phyloP scores from a whole-genome alignment of 2,329 filamentous ascomycete species.

The Epichloe sibirici region DNA sequence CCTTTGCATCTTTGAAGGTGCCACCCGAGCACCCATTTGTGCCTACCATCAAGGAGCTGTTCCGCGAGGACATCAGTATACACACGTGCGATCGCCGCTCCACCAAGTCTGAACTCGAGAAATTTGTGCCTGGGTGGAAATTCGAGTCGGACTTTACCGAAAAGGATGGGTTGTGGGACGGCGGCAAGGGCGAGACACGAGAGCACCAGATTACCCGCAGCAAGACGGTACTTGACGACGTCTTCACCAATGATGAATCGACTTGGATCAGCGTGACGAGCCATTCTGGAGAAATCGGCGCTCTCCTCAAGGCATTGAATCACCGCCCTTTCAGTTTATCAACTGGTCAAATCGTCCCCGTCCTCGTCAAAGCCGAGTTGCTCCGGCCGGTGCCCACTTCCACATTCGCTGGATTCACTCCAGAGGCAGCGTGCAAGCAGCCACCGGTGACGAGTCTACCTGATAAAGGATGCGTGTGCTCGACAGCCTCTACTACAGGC shows the following conservation, averaged over 20 bases:
- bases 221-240: conserved; percentile 40
- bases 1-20: conserved; percentile 42
- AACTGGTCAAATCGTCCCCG: conserved; percentile 58
- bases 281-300: conserved; percentile 45
- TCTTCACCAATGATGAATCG: conserved; percentile 39
- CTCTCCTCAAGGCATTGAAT: conserved; percentile 40
- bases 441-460: conserved; percentile 32
- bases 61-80: conserved; percentile 54
- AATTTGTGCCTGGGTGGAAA: conserved; percentile 36
- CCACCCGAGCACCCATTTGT: conserved; percentile 38
- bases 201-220: conserved; percentile 37
- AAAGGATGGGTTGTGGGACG: conserved; percentile 33
- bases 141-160: conserved; percentile 53
- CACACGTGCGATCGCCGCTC: conserved; percentile 57
- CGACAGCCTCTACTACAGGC: conserved; percentile 7
- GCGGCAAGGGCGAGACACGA: conserved; percentile 27
- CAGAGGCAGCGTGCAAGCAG: conserved; percentile 30
- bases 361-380: conserved; percentile 48
- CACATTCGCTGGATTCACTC: conserved; percentile 22
- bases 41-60: conserved; percentile 49
- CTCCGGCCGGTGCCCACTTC: conserved; percentile 18
- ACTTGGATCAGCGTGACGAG: conserved; percentile 49
- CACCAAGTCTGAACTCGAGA: conserved; percentile 38
- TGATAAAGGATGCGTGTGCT: conserved; percentile 29
- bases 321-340: conserved; percentile 49